Base-by-base conservation (phyloP, 805 yeast genomes). In the Barnettozyma sucrosica region DNA sequence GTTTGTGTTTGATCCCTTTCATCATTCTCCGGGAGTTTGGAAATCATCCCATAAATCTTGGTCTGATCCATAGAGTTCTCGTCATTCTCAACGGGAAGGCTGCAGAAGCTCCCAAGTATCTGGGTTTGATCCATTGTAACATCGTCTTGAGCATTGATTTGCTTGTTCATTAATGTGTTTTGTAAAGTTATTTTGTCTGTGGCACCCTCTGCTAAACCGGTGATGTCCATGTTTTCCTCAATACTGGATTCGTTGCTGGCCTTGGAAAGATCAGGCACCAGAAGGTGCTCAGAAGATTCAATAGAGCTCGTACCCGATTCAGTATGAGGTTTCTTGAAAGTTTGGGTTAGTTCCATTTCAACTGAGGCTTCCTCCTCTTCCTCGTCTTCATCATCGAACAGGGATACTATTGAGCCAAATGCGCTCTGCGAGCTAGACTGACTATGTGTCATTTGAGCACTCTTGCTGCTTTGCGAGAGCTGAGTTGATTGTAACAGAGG, bases 291-390 rank as follows among this genome's bases (percentile, higher is more conserved):
- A 13, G n/a, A 13, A 28, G 32, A 11, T 28, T 14, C 32, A 28
- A 7, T 7, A 3, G 16, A 28, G 7, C 5, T 28, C 32, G 32
- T 9, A 11, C 5, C 16, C 16, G 4, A 3, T 28, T 28, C 32
- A 28, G 16, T 13, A 11, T 16, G 16, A 13, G n/a, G 32, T 7
- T 28, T 28, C 32, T 47, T n/a, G 18, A 52, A 41, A 5, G 59
- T 55, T 39, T 55, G 57, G 5, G 62, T 60, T 4, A 58, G 49
- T 7, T 58, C 61, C 64, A 58, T 60, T 18, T 56, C 59, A 10
- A 49, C 41, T 13, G 50, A 47, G n/a, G 21, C 25, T 20, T 34
- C 41, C 13, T 52, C 54, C 3, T 54, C 54, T 21, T 51, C 52
- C 16, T 51, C 51, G 18, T 54, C 57, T 1, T 55, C 57, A 16